These are phyloP conservation scores for Pyricularia pennisetigena DNA, from an alignment of 2,329 filamentous ascomycete genomes.

Conservation along the genomic window DNA sequence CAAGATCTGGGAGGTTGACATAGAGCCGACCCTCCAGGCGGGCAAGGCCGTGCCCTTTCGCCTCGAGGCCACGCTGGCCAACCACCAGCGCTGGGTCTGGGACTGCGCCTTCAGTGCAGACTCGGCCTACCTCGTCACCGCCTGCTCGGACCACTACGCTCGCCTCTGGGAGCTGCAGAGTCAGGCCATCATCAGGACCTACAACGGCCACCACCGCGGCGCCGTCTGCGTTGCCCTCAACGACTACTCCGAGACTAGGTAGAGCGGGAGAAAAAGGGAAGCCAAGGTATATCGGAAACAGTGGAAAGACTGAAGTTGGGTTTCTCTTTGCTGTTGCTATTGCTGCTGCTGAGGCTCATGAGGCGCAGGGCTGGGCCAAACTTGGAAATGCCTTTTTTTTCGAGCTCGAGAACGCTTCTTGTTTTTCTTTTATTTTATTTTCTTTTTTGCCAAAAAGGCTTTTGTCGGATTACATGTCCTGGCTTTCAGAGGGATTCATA, in stretches of 20 bases:
- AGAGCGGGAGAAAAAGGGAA: conserved; percentile 4
- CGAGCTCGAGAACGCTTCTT: background rate
- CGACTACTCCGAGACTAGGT: conserved; percentile 59
- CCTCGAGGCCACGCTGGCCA: conserved; percentile 77
- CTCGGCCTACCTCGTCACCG: conserved; percentile 85
- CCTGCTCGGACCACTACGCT: conserved; percentile 89
- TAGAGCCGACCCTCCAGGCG: conserved; percentile 31
- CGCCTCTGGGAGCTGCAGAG: conserved; percentile 81
- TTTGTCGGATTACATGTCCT: background rate
- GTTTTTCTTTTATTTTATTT: no score
- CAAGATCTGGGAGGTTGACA: conserved; percentile 91
- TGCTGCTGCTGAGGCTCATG: background rate
- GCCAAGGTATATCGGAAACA: background rate
- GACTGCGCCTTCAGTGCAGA: conserved; percentile 94
- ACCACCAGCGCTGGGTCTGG: conserved; percentile 95
- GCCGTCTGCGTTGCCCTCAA: conserved; percentile 90
- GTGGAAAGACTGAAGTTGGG: background rate
- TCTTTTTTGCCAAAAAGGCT: background rate
- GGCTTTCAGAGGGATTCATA: background rate
- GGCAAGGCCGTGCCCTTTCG: conserved; percentile 52
- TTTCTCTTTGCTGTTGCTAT: background rate
- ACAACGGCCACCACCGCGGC: conserved; percentile 87
- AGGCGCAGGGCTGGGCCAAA: background rate
- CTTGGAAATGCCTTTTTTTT: background rate
- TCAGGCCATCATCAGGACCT: conserved; percentile 86